Evolutionary conservation across 2,329 filamentous ascomycete species (phyloP).

Genomic region (Chalaropsis thielavioides): DNA sequence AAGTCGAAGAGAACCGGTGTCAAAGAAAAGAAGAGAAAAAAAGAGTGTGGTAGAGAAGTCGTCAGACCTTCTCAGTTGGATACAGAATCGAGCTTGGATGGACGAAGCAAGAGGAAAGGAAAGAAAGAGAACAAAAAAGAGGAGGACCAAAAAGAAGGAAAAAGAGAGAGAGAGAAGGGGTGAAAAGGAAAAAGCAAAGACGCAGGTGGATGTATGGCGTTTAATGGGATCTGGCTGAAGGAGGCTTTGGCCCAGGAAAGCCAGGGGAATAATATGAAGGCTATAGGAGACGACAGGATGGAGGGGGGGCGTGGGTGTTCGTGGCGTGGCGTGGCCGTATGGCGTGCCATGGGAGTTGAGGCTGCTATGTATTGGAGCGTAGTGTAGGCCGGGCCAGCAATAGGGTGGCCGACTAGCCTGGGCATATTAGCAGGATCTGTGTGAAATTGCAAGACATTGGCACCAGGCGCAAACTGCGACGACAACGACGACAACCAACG

Average conservation of each 20-base stretch:
- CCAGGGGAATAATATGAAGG: conserved; percentile 3
- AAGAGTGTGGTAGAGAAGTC: conserved; percentile 18
- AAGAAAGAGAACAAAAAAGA: conserved; percentile 1
- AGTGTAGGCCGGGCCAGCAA: neutral
- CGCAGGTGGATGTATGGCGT: conserved; percentile 9
- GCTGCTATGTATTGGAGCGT: neutral
- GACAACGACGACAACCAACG: neutral
- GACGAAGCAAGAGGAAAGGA: neutral
- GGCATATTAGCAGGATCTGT: neutral
- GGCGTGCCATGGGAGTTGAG: neutral
- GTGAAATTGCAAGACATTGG: conserved; percentile 3
- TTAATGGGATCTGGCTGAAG: conserved; percentile 15
- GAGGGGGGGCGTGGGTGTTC: neutral
- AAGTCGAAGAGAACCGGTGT: neutral
- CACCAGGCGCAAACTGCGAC: neutral
- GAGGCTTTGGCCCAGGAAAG: conserved; percentile 10
- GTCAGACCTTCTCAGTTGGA: conserved; percentile 17
- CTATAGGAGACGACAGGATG: neutral
- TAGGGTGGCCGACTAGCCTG: neutral
- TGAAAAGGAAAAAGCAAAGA: conserved; percentile 9
- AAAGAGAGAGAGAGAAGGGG: neutral
- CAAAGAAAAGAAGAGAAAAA: too few species aligned
- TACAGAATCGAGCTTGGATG: conserved; percentile 12
- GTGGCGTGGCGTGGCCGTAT: neutral
- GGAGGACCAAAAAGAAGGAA: conserved; percentile 1